Base-by-base conservation (phyloP, 345 rosid species). In the Bretschneidera sinensis region DNA sequence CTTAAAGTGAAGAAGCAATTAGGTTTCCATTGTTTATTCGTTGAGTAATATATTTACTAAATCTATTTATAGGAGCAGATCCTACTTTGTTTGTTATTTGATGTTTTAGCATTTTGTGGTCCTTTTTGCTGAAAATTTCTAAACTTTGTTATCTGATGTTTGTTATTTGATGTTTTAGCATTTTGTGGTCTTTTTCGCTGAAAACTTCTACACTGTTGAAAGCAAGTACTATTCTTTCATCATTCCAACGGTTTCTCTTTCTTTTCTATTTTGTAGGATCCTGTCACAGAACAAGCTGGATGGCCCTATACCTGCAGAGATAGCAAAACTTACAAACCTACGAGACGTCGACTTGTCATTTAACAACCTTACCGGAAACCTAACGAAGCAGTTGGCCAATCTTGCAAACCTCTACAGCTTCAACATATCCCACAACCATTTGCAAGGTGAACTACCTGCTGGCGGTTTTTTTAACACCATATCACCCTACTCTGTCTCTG, bases 391-490 rank as follows among this genome's bases (percentile, higher is more conserved):
- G 70, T 70, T 92, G 68, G 86, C 85, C 50, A 89, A 84, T 75
- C 98, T 92, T 54, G 82, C 83, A 63, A 76, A 76, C 54, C 84
- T 92, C 22, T 62, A 47, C 28, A 67, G 78, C 54, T 92, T 92
- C 83, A 92, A 92, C 81, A 85, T 92, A 64, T 87, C 97, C 15
- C 88, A 89, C 72, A 92, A 92, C 83, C 69, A 76, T 54, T 66
- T 92, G 52, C 81, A 72, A 60, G 98, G 97, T 13, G 94, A 87
- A 54, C 85, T 92, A 43, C 98, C 98, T 63, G 73, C 87, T 14
- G 96, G 96, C 24, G 86, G 84, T 31, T 81, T 92, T 63, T 92
- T 92, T 64, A 92, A 89, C 74, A 80, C 88, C 51, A 78, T 92
- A 54, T 71, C 92, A 2, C 88, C 97, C 8, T 67, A 68, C 35